Evolutionary conservation across 164 flowering plant genomes (phyloP), one percentile per base, ranked within the genome.

Genomic region (Tinospora cordifolia): DNA sequence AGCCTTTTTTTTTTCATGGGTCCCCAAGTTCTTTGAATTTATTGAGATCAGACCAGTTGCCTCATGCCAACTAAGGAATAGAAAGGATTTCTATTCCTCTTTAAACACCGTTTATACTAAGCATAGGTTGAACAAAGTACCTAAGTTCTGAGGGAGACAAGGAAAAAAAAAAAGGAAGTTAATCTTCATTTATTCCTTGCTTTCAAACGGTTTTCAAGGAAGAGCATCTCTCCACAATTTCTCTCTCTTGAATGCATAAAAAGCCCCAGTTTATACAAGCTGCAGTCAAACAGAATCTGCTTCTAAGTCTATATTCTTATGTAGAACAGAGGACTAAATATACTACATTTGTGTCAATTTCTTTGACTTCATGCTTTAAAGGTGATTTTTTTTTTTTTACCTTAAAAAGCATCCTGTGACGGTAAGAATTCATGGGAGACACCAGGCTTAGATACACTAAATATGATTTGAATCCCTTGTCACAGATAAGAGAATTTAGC

Each of bases 401-500:
- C 7, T 19, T 4, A n/a, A 19, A 54, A 54, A 54, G 8, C 24
- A 21, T 54, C 10, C 21, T 2, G 60, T n/a, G 6, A 22, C 9
- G 6, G 21, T 22, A 19, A 54, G 60, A 54, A 21, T 54, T 54
- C 60, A 19, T 54, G n/a, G n/a, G 60, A 54, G 24, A 54, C 24
- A 17, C 21, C 17, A 22, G 21, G 60, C 21, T 54, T 54, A 22
- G 60, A 54, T 19, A 54, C 22, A 19, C 3, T 21, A 54, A 25
- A n/a, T n/a, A 3, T 54, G 24, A 17, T 54, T 54, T 54, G 25
- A 30, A 4, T 54, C 60, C 21, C 25, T 3, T 19, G 63, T 74
- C 76, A 76, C 73, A 70, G 82, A 79, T 79, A 79, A 84, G 67
- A 77, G 76, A 79, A 77, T 78, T 79, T 78, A 65, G 70, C 68